phyloP scores from a whole-genome alignment of 345 rosid species.

The Heritiera fomes region DNA sequence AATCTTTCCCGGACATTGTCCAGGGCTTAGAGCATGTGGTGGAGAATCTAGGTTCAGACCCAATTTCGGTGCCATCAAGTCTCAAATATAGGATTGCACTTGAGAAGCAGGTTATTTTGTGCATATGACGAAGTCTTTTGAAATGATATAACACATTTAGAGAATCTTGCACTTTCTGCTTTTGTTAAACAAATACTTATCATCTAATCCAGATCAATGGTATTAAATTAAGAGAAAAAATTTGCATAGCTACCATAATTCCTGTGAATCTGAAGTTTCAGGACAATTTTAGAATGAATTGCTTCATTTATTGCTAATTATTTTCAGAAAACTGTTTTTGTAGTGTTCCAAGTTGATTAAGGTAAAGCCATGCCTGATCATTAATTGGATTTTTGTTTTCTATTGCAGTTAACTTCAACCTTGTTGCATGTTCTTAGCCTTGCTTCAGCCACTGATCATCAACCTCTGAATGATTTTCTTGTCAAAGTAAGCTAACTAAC shows the following conservation, averaged over 20 bases:
- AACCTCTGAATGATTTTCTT: conserved; percentile 72
- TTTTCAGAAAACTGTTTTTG: background rate
- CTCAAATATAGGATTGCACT: conserved; percentile 80
- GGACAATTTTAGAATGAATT: background rate
- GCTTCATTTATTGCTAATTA: background rate
- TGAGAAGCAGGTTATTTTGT: conserved; percentile 68
- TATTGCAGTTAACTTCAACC: conserved; percentile 73
- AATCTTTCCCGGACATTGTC: conserved; percentile 81
- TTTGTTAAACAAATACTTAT: background rate
- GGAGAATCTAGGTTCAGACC: conserved; percentile 68
- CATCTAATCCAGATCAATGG: background rate
- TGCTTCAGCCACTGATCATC: conserved; percentile 53
- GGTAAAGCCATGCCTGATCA: background rate
- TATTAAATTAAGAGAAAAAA: background rate
- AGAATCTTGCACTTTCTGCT: conserved; percentile 6
- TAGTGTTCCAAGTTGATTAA: background rate
- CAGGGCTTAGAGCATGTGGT: conserved; percentile 76
- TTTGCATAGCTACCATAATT: conserved; percentile 4
- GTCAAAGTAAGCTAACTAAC: conserved; percentile 51
- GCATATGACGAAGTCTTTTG: background rate
- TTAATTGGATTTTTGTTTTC: background rate
- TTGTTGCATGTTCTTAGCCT: conserved; percentile 79
- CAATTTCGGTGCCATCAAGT: conserved; percentile 60
- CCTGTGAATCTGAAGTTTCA: conserved; percentile 11
- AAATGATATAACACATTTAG: conserved; percentile 4